phyloP scores from a whole-genome alignment of 1,284 basidiomycete genomes.

The Leccinum pachyderme region DNA sequence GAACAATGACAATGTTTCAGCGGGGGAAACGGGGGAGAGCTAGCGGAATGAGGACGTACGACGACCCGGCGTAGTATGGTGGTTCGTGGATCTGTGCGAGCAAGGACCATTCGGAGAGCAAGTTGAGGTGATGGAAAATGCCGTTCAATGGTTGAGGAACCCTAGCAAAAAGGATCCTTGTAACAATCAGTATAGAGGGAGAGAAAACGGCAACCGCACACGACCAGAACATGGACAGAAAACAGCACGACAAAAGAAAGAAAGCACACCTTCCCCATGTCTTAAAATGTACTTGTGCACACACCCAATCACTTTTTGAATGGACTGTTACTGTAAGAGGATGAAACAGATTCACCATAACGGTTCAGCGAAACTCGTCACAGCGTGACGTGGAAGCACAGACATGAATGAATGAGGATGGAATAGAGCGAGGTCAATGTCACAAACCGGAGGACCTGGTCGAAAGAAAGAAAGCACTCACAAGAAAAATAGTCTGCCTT shows the following conservation, averaged over 20 bases:
- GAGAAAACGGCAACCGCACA: neutral
- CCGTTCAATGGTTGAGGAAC: slow-evolving; percentile 87
- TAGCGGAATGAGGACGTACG: neutral
- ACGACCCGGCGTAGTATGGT: too few species aligned
- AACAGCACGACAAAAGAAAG: neutral
- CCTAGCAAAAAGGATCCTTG: slow-evolving; percentile 42
- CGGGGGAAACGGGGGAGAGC: too few species aligned
- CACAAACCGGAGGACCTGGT: neutral
- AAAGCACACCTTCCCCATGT: neutral
- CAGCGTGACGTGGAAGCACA: neutral
- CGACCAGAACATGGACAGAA: neutral
- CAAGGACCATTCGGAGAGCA: slow-evolving; percentile 77
- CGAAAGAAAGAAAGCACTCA: neutral
- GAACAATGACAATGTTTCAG: neutral
- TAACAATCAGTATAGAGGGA: neutral
- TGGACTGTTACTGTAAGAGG: neutral
- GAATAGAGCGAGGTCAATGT: neutral
- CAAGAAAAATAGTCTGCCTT: neutral
- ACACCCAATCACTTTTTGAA: neutral
- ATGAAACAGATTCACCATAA: neutral
- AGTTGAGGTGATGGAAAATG: slow-evolving; percentile 89
- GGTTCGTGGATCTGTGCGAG: slow-evolving; percentile 61
- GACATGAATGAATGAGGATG: neutral
- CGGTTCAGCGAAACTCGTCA: neutral
- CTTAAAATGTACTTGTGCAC: neutral